A percentile compares a stretch with the other conserved stretches of the same genome.
phyloP scores from a whole-genome alignment of 257 asterid species.

The Catharanthus roseus region DNA sequence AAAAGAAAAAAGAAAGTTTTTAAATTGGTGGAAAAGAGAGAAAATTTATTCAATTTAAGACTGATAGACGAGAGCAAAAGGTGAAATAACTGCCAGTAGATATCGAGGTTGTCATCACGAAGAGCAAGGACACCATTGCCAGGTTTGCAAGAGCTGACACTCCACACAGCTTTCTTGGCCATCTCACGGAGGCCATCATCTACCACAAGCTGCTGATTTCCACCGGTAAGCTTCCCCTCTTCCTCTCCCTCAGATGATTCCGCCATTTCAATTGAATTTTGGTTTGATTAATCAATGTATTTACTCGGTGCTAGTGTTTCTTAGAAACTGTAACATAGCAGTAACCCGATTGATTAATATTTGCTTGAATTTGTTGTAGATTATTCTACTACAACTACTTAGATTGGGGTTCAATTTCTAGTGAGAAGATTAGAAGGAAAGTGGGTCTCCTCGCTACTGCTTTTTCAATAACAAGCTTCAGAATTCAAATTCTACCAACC shows the following conservation, averaged over 20 bases:
- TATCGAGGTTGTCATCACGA: constrained; percentile 86
- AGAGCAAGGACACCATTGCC: constrained; percentile 76
- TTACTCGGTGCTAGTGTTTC: neutral
- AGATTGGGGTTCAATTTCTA: no score
- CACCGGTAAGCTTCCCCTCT: constrained; percentile 79
- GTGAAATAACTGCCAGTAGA: constrained; percentile 75
- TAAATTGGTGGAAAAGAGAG: neutral
- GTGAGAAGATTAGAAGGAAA: no score
- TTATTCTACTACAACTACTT: no score
- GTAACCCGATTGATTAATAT: no score
- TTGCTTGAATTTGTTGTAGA: no score
- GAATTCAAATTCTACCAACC: no score
- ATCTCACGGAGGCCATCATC: constrained; percentile 85
- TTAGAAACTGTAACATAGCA: neutral
- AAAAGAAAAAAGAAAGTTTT: neutral
- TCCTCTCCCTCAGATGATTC: constrained; percentile 87
- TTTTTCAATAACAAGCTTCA: no score
- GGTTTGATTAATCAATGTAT: neutral
- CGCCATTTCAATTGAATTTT: constrained; percentile 41
- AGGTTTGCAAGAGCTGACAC: constrained; percentile 93
- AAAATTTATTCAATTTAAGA: neutral
- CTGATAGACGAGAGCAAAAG: neutral
- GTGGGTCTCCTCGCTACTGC: no score
- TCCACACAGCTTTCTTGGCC: constrained; percentile 95
- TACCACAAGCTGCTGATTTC: constrained; percentile 52